Base-by-base conservation (phyloP, 192 early-diverging fungal genomes). In the Ambispora gerdemannii region DNA sequence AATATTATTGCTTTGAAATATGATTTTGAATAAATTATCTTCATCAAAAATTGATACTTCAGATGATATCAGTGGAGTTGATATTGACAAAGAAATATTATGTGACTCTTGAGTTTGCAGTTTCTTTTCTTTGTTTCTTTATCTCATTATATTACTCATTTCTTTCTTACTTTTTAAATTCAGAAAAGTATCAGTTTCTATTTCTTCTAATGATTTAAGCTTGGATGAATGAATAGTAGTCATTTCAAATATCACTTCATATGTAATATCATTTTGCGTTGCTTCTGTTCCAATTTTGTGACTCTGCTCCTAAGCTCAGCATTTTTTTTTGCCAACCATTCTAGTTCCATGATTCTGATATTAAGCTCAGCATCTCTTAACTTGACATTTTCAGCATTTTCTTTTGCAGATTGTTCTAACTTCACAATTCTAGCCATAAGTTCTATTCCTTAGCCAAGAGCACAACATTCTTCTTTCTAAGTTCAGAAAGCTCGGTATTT, bases 71-170 rank as follows among this genome's bases (percentile, higher is more conserved):
- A 32, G 56, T 31, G 56, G 56, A 59, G 28, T 59, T 59, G 56
- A 11, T 15, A 59, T 59, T 59, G 56, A 3, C 20, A 63, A 63
- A 43, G 62, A 43, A 3, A 38, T 36, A 63, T 27, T 63, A 47
- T 63, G 35, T 63, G 35, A 20, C 33, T 24, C 35, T 63, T 63
- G 62, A 27, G 62, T 47, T 63, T 63, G 62, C 22, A 63, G 33
- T 43, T 63, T 63, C 11, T 63, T 63, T 47, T 63, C 62, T 3
- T 4, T 43, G 36, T 43, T 63, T 20, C 62, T 63, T 22, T 63
- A 11, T 63, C 35, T 47, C 25, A 63, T 63, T 24, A 47, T 47
- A 63, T 47, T 43, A 47, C 33, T 59, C 30, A 59, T n/a, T 11
- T 59, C 28, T 3, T 59, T 32, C 56, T 59, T 59, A 20, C 52